These are phyloP conservation scores for Plantago elongata DNA, from an alignment of 257 asterid genomes.

Conservation along the genomic window DNA sequence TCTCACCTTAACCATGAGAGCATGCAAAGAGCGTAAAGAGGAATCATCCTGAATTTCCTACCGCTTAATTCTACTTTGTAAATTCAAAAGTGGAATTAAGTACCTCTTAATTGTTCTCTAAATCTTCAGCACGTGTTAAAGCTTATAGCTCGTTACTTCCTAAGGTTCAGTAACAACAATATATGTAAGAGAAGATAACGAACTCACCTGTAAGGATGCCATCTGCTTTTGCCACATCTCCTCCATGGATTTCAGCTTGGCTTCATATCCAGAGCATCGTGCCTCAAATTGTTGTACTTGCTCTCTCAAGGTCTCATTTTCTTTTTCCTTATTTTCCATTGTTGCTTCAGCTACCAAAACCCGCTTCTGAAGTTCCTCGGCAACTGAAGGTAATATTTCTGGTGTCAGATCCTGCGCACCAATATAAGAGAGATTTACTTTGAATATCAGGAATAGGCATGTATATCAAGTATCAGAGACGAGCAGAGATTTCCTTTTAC, in stretches of 20 bases:
- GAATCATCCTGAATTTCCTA: not conserved
- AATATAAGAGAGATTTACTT: conserved; percentile 21
- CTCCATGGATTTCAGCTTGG: conserved; percentile 86
- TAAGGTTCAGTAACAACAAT: not conserved
- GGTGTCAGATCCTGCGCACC: conserved; percentile 50
- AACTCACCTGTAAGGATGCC: conserved; percentile 68
- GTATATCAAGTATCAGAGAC: conserved; percentile 4
- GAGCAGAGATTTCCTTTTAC: too few relatives aligned
- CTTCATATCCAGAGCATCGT: conserved; percentile 65
- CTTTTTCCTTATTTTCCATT: conserved; percentile 62
- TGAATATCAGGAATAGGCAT: not conserved
- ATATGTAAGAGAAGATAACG: not conserved
- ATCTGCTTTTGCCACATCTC: conserved; percentile 89
- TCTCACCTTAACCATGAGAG: too few relatives aligned
- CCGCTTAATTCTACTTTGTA: too few relatives aligned
- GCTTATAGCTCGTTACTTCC: not conserved
- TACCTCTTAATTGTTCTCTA: too few relatives aligned
- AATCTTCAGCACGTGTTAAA: too few relatives aligned
- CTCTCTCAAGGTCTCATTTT: conserved; percentile 60
- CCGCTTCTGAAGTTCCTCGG: conserved; percentile 68
- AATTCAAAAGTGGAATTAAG: too few relatives aligned
- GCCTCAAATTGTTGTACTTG: conserved; percentile 56
- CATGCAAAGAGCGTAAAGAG: not conserved
- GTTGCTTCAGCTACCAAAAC: conserved; percentile 48
- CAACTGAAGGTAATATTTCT: conserved; percentile 41